phyloP scores from a whole-genome alignment of 1,284 basidiomycete species.

The Leccinum fallax region DNA sequence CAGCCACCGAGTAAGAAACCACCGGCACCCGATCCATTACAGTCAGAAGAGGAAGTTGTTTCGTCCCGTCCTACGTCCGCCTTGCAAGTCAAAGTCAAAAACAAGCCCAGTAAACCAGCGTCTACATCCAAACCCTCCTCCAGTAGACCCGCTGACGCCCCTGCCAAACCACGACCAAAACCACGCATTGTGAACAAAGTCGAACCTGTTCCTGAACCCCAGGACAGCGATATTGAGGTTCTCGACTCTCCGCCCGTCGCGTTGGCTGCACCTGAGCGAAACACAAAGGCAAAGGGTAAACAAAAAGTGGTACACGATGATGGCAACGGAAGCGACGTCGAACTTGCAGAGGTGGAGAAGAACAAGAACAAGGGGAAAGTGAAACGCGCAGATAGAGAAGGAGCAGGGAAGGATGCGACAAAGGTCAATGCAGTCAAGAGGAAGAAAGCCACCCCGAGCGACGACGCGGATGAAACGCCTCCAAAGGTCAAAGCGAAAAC shows the following conservation, averaged over 20 bases:
- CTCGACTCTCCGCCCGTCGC: slow-evolving; percentile 14
- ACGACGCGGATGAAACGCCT: slow-evolving; percentile 15
- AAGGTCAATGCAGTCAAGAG: slow-evolving; percentile 23
- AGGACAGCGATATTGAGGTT: slow-evolving; percentile 37
- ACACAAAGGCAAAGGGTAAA: slow-evolving; percentile 33
- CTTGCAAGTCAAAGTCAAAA: slow-evolving; percentile 13
- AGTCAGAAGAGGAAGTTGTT: slow-evolving; percentile 11
- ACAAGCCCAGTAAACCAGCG: slow-evolving; percentile 14
- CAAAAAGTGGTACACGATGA: slow-evolving; percentile 18
- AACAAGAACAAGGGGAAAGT: slow-evolving; percentile 26
- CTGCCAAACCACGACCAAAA: slow-evolving; percentile 26
- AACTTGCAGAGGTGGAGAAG: slow-evolving; percentile 13
- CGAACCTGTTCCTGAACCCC: slow-evolving; percentile 18
- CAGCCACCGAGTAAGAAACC: slow-evolving; percentile 24
- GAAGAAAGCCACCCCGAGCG: slow-evolving; percentile 27
- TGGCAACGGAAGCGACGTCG: slow-evolving; percentile 9
- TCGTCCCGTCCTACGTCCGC: slow-evolving; percentile 12
- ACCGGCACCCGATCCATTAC: slow-evolving; percentile 2
- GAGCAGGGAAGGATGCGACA: slow-evolving; percentile 27
- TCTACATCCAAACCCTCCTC: slow-evolving; percentile 23
- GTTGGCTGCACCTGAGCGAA: slow-evolving; percentile 12
- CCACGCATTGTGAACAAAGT: slow-evolving; percentile 17
- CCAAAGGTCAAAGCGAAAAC: slow-evolving; percentile 27
- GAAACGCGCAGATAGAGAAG: slow-evolving; percentile 37
- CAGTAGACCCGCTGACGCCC: slow-evolving; percentile 15